These are phyloP conservation scores for Tephrocybe sp. DNA, from an alignment of 768 basidiomycete genomes.

Conservation along the genomic window DNA sequence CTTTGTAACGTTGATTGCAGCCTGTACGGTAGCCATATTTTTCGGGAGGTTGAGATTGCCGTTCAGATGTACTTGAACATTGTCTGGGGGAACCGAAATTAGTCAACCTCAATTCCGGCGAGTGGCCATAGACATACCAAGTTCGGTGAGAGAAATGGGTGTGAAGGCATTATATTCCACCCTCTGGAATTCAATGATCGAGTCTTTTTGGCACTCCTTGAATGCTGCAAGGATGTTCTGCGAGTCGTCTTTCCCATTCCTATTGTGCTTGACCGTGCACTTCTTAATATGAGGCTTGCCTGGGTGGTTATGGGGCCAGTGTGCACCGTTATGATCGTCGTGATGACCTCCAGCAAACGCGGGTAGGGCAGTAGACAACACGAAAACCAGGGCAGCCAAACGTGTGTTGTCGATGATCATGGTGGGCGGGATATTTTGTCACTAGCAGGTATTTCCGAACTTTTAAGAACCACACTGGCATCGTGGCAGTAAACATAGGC, in stretches of 20 bases:
- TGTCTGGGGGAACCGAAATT: constrained; percentile 20
- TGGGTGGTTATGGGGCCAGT: constrained; percentile 1
- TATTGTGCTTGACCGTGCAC: constrained; percentile 27
- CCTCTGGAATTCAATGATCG: constrained; percentile 31
- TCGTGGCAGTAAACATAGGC: neutral
- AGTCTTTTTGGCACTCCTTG: constrained; percentile 30
- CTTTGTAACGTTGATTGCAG: constrained; percentile 32
- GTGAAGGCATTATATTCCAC: constrained; percentile 36
- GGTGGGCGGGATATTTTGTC: neutral
- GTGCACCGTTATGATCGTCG: neutral
- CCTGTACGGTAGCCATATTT: constrained; percentile 41
- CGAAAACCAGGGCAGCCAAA: constrained; percentile 4
- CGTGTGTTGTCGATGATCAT: constrained; percentile 12
- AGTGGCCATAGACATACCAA: constrained; percentile 22
- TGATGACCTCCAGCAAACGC: neutral
- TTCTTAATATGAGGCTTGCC: constrained; percentile 13
- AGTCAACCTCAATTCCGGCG: neutral
- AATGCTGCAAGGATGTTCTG: constrained; percentile 33
- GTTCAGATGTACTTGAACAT: constrained; percentile 39
- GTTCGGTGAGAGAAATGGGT: constrained; percentile 30
- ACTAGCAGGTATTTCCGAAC: neutral
- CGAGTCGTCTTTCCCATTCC: constrained; percentile 32
- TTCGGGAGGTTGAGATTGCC: constrained; percentile 44
- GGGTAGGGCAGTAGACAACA: neutral
- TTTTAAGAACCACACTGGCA: neutral